phyloP scores from a whole-genome alignment of 139 green algal genomes.

The Chlorella sp. region DNA sequence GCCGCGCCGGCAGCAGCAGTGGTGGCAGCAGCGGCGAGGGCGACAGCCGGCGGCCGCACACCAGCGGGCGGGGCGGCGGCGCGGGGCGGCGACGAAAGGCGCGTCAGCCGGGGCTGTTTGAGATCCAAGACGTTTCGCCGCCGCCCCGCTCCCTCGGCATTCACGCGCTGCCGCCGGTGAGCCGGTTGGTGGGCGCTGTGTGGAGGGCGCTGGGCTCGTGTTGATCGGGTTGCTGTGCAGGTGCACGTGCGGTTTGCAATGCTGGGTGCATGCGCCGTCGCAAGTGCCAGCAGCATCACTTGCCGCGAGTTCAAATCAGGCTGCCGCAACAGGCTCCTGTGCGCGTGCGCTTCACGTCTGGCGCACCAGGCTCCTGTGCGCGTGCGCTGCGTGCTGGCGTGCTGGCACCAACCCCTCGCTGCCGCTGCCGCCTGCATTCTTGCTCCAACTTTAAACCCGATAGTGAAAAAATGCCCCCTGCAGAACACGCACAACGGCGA shows the following conservation, averaged over 20 bases:
- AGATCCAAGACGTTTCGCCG: constrained; percentile 55
- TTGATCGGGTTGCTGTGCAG: background rate
- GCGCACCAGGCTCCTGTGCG: too few species aligned
- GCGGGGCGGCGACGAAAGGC: constrained; percentile 6
- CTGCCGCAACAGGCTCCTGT: background rate
- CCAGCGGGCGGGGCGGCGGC: background rate
- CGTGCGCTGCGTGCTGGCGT: too few species aligned
- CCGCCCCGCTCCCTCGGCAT: constrained; percentile 48
- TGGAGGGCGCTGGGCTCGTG: background rate
- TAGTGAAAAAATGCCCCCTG: too few species aligned
- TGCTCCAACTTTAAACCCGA: too few species aligned
- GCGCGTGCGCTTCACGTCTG: background rate
- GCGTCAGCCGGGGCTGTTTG: constrained; percentile 41
- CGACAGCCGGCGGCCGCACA: background rate
- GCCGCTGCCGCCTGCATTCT: background rate
- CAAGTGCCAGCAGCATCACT: background rate
- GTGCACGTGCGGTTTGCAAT: background rate
- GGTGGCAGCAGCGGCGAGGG: constrained; percentile 7
- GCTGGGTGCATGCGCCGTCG: background rate
- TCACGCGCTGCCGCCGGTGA: constrained; percentile 46
- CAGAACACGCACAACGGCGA: constrained; percentile 64
- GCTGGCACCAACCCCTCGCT: background rate
- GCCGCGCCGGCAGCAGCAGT: constrained; percentile 15
- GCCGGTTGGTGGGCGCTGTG: background rate
- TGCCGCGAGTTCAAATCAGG: background rate